Percentiles rank a stretch among this genome's conserved stretches.
Evolutionary conservation across 1,284 basidiomycete genomes (phyloP).

Genomic region (Ustilago esculenta): DNA sequence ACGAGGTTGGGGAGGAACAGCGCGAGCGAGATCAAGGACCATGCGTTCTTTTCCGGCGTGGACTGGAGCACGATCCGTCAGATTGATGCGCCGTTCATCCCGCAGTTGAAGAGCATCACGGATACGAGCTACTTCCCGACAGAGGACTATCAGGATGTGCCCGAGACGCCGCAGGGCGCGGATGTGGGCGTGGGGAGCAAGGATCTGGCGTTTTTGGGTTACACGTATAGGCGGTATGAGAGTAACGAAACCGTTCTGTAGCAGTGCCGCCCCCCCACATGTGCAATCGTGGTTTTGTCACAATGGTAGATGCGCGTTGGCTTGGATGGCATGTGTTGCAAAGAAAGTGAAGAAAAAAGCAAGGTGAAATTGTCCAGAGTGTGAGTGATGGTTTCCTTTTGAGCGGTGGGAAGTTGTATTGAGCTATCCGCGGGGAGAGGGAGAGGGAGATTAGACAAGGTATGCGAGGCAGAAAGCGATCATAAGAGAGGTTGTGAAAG

Average conservation of each 20-base stretch:
- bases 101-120: constrained; percentile 81
- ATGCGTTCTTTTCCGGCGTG: constrained; percentile 95
- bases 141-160: constrained; percentile 87
- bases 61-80: constrained; percentile 90
- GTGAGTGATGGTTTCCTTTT: too few species aligned
- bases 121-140: constrained; percentile 98
- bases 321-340: too few species aligned
- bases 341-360: too few species aligned
- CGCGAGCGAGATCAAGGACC: constrained; percentile 88
- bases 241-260: constrained; percentile 57
- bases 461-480: too few species aligned
- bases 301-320: too few species aligned
- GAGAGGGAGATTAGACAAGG: too few species aligned
- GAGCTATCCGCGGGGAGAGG: too few species aligned
- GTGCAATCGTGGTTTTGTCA: too few species aligned
- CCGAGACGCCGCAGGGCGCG: constrained; percentile 70
- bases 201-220: constrained; percentile 65
- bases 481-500: too few species aligned
- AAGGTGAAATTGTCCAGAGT: too few species aligned
- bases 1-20: constrained; percentile 73
- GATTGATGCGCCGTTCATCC: constrained; percentile 95
- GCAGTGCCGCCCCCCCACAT: too few species aligned
- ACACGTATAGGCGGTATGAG: constrained; percentile 64
- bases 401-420: too few species aligned
- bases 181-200: constrained; percentile 61